Evolutionary conservation across 345 rosid species (phyloP), one percentile per base, ranked within the genome.

Genomic region (Euphorbia tirucalli): DNA sequence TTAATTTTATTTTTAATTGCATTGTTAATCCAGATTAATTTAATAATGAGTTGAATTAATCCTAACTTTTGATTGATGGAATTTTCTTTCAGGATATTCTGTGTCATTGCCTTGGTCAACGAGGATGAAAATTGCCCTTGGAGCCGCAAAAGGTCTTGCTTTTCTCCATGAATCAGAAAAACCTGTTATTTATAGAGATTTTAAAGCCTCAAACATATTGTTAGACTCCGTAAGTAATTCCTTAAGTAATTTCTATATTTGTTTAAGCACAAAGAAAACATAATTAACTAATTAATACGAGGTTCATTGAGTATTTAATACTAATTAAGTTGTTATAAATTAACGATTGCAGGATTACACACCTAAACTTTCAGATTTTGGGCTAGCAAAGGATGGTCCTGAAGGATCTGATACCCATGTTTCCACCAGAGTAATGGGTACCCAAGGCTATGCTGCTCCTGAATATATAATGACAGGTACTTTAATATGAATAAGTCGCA

Each of bases 381-480:
- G 98, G 0, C 76, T 93, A 19, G 98, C 98, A 7, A 93, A 91
- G 83, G 97, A 91, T 52, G 98, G 98, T 48, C 98, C 98, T 0
- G 96, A 91, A 85, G 98, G 98, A 54, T 96, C 92, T 44, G 92
- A 93, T 54, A 93, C 98, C 0, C 98, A 93, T 69, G 97, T 91
- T 30, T 89, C 98, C 52, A 93, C 98, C 0, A 75, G 97, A 31
- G 97, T 93, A 1, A 89, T 93, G 98, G 98, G 98, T 19, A 93
- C 98, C 2, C 93, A 93, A 57, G 98, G 98, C 81, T 93, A 93
- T 21, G 97, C 96, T 3, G 98, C 98, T 59, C 98, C 98, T 4
- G 98, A 93, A 71, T 93, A 93, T 75, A 78, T 93, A 73, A 89
- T 93, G 98, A 93, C 98, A 10, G 98, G 97, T 83, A 81, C 48